A percentile compares a stretch with the other conserved stretches of the same genome.
phyloP scores from a whole-genome alignment of 208 protist genomes.

The Borovskyia barvae region DNA sequence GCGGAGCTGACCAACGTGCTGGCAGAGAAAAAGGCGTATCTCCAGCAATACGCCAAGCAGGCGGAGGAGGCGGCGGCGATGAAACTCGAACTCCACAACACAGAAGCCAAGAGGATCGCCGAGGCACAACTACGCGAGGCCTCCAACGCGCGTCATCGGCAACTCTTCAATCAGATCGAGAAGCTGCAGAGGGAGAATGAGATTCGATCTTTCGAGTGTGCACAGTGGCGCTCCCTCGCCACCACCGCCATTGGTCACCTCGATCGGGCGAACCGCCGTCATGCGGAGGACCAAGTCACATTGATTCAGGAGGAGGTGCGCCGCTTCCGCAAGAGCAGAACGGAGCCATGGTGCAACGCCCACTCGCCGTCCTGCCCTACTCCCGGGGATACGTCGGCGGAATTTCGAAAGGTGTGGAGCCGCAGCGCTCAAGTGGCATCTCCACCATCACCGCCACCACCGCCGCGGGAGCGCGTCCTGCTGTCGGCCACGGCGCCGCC shows the following conservation, averaged over 20 bases:
- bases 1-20: neutral
- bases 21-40: neutral
- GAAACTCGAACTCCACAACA: neutral
- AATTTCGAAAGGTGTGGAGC: constrained; percentile 18
- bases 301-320: constrained; percentile 12
- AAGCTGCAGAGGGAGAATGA: constrained; percentile 29
- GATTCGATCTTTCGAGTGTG: constrained; percentile 11
- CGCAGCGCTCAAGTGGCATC: constrained; percentile 9
- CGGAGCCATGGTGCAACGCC: neutral
- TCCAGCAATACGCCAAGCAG: neutral
- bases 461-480: neutral
- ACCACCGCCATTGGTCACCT: constrained; percentile 7
- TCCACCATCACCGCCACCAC: neutral
- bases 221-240: constrained; percentile 51
- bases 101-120: neutral
- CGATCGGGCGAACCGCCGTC: constrained; percentile 1
- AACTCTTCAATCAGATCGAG: constrained; percentile 25
- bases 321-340: neutral
- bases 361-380: neutral
- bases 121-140: neutral
- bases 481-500: too few species aligned
- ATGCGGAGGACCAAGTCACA: constrained; percentile 7
- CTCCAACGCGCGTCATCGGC: constrained; percentile 15
- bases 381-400: neutral
- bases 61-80: neutral